These are phyloP conservation scores for Tricholoma terreum DNA, from an alignment of 768 basidiomycete species.

Conservation along the genomic window DNA sequence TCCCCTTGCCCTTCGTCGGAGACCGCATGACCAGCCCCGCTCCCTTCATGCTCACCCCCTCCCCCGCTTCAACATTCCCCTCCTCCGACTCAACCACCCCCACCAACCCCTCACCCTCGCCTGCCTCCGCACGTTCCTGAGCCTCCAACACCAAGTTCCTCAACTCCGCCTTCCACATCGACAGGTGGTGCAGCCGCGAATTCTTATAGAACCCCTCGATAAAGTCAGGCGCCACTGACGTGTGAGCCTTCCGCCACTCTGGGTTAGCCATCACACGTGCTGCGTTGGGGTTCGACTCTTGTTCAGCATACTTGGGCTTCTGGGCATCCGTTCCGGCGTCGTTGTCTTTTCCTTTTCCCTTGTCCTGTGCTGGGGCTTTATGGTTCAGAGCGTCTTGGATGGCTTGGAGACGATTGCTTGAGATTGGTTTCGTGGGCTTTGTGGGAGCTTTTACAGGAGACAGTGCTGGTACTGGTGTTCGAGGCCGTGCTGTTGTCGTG, in stretches of 20 bases:
- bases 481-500: background rate
- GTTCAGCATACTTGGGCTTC: slow-evolving; percentile 64
- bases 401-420: background rate
- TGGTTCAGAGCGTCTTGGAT: background rate
- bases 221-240: slow-evolving; percentile 82
- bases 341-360: background rate
- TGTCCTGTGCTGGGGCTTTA: background rate
- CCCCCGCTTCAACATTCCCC: slow-evolving; percentile 5
- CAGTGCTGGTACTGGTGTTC: background rate
- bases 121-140: slow-evolving; percentile 61
- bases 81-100: slow-evolving; percentile 31
- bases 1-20: slow-evolving; percentile 47
- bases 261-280: slow-evolving; percentile 78
- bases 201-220: slow-evolving; percentile 83
- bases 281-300: slow-evolving; percentile 68
- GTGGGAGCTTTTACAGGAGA: background rate
- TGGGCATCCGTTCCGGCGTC: background rate
- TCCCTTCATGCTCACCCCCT: slow-evolving; percentile 50
- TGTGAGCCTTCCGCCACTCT: slow-evolving; percentile 85
- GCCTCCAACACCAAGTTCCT: slow-evolving; percentile 76
- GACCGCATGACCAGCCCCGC: slow-evolving; percentile 48
- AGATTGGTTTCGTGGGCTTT: background rate
- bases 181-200: slow-evolving; percentile 89
- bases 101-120: slow-evolving; percentile 18
- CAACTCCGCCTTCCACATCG: slow-evolving; percentile 90